Evolutionary conservation across 2,329 filamentous ascomycete species (phyloP), one percentile per base, ranked within the genome.

Genomic region (Colletotrichum neosansevieriae): DNA sequence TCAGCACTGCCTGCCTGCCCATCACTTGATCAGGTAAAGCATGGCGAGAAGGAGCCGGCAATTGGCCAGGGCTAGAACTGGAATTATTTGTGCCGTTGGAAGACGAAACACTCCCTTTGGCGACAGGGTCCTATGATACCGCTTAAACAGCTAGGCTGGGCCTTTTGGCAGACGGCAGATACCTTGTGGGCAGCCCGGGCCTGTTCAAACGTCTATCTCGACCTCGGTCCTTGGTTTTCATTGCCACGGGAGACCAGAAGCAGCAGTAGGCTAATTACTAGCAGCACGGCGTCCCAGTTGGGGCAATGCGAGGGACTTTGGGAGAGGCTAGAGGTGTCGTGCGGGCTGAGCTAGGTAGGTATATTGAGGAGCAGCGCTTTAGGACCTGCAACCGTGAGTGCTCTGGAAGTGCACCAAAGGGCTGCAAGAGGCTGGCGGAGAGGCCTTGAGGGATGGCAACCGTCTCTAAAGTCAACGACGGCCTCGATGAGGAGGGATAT

Each of bases 301-400:
- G 34, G 36, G 36, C 53, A 17, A 42, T 44, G 58, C 34, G 47
- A 54, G 47, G 65, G 50, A 68, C 65, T 68, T 68, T 68, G 45
- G 51, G 21, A 36, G n/a, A 47, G 50, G 65, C 65, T 64, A 59
- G 60, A 29, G 6, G 45, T 34, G 32, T 38, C 15, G 36, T 68
- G 59, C 59, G 51, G 59, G 53, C 64, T 67, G 64, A 58, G 64
- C 64, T 58, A 67, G 51, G 51, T 58, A 67, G 51, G 51, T 63
- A 47, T 49, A 24, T 51, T 47, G 42, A 36, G 50, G 42, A 51
- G 58, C 50, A 57, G 34, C 29, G 50, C 32, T 51, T 42, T 40
- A 19, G 17, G 36, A 21, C 11, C 42, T 50, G 57, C 38, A 49
- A 54, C 49, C 49, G 29, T 60, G 12, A 29, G 6, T 29, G 29